Evolutionary conservation across 2,329 filamentous ascomycete species (phyloP).

Genomic region (Mariannaea elegans): DNA sequence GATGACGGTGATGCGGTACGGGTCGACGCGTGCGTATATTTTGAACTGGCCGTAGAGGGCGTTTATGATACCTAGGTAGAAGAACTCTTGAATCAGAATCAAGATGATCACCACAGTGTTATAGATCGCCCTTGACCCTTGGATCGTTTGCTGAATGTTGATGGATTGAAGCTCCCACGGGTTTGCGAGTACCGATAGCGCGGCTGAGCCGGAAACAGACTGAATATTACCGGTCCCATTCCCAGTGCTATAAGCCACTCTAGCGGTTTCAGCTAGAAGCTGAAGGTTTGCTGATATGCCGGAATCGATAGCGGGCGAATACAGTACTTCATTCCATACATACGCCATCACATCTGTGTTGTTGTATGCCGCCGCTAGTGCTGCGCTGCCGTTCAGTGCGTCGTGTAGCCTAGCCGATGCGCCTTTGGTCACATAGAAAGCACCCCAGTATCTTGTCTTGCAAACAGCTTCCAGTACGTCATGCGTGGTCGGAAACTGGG

Average conservation of each 20-base stretch:
- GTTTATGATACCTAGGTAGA: conserved; percentile 35
- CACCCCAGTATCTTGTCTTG: conserved; percentile 29
- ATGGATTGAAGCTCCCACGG: conserved; percentile 32
- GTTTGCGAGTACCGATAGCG: conserved; percentile 30
- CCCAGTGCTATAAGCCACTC: conserved; percentile 22
- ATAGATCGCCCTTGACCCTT: conserved; percentile 37
- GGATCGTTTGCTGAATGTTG: conserved; percentile 32
- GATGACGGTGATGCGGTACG: conserved; percentile 24
- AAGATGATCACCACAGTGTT: conserved; percentile 37
- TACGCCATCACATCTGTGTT: conserved; percentile 24
- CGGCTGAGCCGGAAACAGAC: conserved; percentile 21
- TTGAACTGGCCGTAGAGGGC: conserved; percentile 35
- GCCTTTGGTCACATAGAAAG: conserved; percentile 23
- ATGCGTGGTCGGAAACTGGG: conserved; percentile 15
- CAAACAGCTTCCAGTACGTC: conserved; percentile 26
- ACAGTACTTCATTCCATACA: conserved; percentile 34
- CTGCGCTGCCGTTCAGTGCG: conserved; percentile 17
- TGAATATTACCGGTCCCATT: conserved; percentile 27
- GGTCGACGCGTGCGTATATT: conserved; percentile 22
- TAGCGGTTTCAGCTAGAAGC: conserved; percentile 22
- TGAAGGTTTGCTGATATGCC: conserved; percentile 22
- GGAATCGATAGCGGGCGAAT: conserved; percentile 25
- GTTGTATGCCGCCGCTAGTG: conserved; percentile 20
- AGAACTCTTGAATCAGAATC: conserved; percentile 37
- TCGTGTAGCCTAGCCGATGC: conserved; percentile 23